Evolutionary conservation across 208 protist genomes (phyloP), one percentile per base, ranked within the genome.

Genomic region (Strigomonas culicis): DNA sequence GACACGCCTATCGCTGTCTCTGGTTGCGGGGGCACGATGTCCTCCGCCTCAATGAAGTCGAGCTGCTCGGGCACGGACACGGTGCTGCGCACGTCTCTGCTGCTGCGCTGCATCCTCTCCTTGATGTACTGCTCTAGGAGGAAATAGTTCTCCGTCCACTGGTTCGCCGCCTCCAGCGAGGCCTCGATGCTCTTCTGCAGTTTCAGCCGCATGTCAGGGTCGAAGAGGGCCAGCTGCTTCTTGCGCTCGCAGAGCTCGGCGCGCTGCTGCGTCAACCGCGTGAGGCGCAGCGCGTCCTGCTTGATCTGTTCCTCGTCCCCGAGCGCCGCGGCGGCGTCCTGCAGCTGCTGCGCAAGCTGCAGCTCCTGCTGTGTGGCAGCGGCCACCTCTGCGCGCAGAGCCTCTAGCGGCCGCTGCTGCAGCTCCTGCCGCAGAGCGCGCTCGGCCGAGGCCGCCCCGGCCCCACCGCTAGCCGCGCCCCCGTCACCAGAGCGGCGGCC

Each of bases 121-220:
- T 63, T 55, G 15, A 94, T 67, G 59, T 81, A 61, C 51, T 86
- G 70, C 63, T 94, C 80, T 1, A 87, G 63, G 1, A 88, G 68
- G 39, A 77, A 84, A 41, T 80, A 84, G 60, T 94, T 94, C 56
- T 94, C 88, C 21, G 88, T 90, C 85, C 88, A 94, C 17, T 85
- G 80, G 67, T 94, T 90, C 1, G 80, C 82, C 2, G 88, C 74
- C 27, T 78, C 82, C 41, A 66, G 68, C 4, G 84, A 84, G 6
- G 73, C 31, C 0, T 1, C 30, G 7, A 73, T 82, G 30, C 70
- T 58, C 2, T 39, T 13, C 15, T 75, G 62, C 6, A 94, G 49
- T 15, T 22, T 59, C 1, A 64, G 56, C 28, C 79, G 34, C 28
- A 81, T 56, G 15, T 57, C 53, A 8, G 79, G 67, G 58, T 84